Conservation (phyloP, 768 basidiomycete genomes). For the Hericium alpestre region DNA sequence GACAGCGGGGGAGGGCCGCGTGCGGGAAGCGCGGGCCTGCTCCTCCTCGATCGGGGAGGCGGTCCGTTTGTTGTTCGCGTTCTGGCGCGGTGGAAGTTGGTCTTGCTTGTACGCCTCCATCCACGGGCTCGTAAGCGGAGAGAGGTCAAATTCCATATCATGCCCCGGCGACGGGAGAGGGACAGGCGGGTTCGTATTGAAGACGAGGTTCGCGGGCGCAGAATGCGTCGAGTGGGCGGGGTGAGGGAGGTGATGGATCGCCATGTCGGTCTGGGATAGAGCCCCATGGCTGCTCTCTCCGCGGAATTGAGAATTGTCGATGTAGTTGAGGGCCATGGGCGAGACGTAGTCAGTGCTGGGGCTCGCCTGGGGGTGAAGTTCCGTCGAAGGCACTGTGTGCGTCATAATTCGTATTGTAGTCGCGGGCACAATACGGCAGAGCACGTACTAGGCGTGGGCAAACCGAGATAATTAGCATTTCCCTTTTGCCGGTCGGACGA, state of each 20-base stretch:
- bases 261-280: constrained; percentile 14
- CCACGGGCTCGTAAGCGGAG: constrained; percentile 76
- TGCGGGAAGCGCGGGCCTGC: constrained; percentile 4
- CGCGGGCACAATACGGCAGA: constrained; percentile 7
- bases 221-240: constrained; percentile 30
- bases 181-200: constrained; percentile 33
- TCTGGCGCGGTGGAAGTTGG: constrained; percentile 8
- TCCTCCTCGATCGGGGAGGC: constrained; percentile 11
- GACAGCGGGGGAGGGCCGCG: constrained; percentile 9
- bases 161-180: constrained; percentile 30
- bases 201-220: constrained; percentile 68
- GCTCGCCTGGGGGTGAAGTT: constrained; percentile 51
- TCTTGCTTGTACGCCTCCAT: constrained; percentile 47
- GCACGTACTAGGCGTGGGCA: constrained; percentile 59
- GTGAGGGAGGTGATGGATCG: constrained; percentile 18
- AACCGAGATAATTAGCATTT: constrained; percentile 25
- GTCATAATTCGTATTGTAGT: constrained; percentile 29
- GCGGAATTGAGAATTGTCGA: constrained; percentile 19
- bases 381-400: constrained; percentile 31
- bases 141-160: constrained; percentile 64
- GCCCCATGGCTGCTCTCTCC: constrained; percentile 11
- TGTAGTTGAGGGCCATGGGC: constrained; percentile 44
- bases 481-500: constrained; percentile 17
- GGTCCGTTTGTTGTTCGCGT: constrained; percentile 6
- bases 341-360: constrained; percentile 44